Percentiles rank a stretch among this genome's conserved stretches.
These are phyloP conservation scores for Ceratocystiopsis brevicomis DNA, from an alignment of 2,329 filamentous ascomycete genomes.

Conservation along the genomic window DNA sequence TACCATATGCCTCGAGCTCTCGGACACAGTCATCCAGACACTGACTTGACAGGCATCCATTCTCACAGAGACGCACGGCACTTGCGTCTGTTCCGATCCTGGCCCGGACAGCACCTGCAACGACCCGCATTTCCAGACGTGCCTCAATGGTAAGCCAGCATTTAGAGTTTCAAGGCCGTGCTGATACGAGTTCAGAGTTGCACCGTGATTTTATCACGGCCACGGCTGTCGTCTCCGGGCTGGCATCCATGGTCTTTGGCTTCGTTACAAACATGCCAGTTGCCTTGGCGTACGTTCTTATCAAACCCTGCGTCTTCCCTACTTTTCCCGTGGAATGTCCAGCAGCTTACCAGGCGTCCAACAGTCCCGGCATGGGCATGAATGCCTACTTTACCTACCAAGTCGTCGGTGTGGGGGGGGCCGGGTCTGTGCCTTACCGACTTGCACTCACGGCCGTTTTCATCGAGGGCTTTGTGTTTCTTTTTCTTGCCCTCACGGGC, in stretches of 20 bases:
- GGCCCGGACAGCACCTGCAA: conserved; percentile 11
- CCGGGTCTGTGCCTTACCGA: conserved; percentile 35
- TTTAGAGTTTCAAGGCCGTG: not conserved
- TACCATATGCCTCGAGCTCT: not conserved
- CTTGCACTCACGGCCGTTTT: conserved; percentile 46
- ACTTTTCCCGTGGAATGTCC: conserved; percentile 3
- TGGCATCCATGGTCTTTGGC: conserved; percentile 60
- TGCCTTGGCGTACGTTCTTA: conserved; percentile 42
- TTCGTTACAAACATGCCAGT: conserved; percentile 68
- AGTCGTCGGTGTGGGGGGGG: conserved; percentile 42
- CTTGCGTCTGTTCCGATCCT: conserved; percentile 40
- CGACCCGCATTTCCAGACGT: conserved; percentile 10
- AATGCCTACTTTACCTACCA: conserved; percentile 52
- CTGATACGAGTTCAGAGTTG: conserved; percentile 25
- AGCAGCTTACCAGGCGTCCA: not conserved
- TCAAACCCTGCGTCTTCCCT: not conserved
- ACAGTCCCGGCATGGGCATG: conserved; percentile 45
- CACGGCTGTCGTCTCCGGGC: conserved; percentile 60
- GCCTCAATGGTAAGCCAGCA: not conserved
- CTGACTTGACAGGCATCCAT: conserved; percentile 39
- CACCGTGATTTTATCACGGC: conserved; percentile 66
- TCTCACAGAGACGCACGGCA: conserved; percentile 57
- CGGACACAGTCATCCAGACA: not conserved
- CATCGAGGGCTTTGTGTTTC: conserved; percentile 44
- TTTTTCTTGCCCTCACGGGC: conserved; percentile 44